Base-by-base conservation (phyloP, 2,329 filamentous ascomycete genomes). In the Plectosphaerella sp. region DNA sequence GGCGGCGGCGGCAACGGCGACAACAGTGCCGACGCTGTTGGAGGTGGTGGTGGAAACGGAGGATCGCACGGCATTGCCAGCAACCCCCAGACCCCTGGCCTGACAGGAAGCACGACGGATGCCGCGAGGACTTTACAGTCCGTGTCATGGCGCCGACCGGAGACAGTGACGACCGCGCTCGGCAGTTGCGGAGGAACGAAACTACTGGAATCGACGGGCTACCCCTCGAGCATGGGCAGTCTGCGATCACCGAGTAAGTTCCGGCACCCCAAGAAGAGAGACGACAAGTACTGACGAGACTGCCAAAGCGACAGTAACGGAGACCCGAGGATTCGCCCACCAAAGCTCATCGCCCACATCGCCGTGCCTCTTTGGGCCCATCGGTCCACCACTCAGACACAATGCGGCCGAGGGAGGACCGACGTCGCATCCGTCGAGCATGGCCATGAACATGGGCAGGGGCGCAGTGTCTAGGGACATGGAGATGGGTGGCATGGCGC, bases 351-450 rank as follows among this genome's bases (percentile, higher is more conserved):
- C 57, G 10, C 52, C 55, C 11, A 51, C 46, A 14, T 50, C 58
- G 33, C 57, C 56, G 1, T 65, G 62, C 22, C 52, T 59, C 48
- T 67, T 67, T 63, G 62, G 64, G 1, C 58, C 63, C 1, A 61
- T 66, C 43, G 61, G 59, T 16, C 61, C 61, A n/a, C 65, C 62
- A 35, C 56, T 62, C 22, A 63, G 58, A 20, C 18, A 43, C 41
- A 20, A 12, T n/a, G 16, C n/a, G 2, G 4, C 41, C 5, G 41
- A 43, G n/a, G 18, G 41, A 8, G 41, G 41, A 18, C 41, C 41
- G 11, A 43, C 41, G 10, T 43, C 41, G 18, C 11, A 43, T 20
- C n/a, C n/a, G 18, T 16, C 18, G 6, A 12, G 10, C 41, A 43
- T 12, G 10, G 10, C 16, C n/a, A 18, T 12, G 10, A 20, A 12